These are phyloP conservation scores for Falciphora oryzae DNA, from an alignment of 2,329 filamentous ascomycete species.

Conservation along the genomic window DNA sequence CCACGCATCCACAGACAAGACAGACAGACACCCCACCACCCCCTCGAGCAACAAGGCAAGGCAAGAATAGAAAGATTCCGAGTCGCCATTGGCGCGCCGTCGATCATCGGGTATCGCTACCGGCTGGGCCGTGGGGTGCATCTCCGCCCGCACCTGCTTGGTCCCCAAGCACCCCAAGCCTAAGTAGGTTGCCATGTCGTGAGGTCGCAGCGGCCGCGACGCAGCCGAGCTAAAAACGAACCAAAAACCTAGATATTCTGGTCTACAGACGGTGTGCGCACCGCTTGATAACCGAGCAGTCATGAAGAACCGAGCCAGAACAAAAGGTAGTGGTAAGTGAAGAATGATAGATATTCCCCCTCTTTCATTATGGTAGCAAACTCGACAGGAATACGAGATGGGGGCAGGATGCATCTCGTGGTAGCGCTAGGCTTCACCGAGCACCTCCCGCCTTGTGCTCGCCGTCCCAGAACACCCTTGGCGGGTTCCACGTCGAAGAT, in stretches of 20 bases:
- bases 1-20: no score
- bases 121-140: neutral
- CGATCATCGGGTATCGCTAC: neutral
- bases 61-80: neutral
- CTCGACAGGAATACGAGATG: neutral
- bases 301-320: no score
- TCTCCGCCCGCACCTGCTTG: neutral
- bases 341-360: neutral
- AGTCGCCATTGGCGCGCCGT: neutral
- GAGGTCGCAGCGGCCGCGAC: no score
- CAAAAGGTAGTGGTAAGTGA: neutral
- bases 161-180: no score
- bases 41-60: neutral
- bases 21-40: no score
- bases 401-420: neutral
- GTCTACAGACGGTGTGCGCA: no score
- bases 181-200: neutral
- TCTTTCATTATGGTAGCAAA: neutral
- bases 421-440: neutral
- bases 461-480: no score
- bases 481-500: no score
- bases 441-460: neutral
- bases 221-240: no score
- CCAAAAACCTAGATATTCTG: no score
- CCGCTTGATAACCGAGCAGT: no score